Conservation (phyloP, 1,139 yeast genomes). For the Candida sp. region DNA sequence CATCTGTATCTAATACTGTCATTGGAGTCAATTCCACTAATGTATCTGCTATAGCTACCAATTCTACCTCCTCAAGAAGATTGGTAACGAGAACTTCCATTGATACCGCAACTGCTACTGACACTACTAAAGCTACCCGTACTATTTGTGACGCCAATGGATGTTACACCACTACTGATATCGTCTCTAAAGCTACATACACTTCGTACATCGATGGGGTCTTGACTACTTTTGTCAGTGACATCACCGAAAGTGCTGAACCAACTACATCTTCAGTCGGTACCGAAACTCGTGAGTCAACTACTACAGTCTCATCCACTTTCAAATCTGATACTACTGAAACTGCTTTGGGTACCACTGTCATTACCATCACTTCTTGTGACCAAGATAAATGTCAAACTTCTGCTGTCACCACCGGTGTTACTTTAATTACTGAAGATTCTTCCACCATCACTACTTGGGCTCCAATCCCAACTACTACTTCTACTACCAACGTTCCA, state of each 20-base stretch:
- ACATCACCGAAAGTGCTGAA: conserved; percentile 2
- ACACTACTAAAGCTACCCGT: conserved; percentile 21
- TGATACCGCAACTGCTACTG: conserved; percentile 25
- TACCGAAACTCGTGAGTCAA: neutral
- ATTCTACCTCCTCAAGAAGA: conserved; percentile 11
- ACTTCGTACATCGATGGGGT: conserved; percentile 40
- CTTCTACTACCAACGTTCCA: conserved; percentile 21
- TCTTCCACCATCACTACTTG: conserved; percentile 22
- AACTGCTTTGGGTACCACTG: conserved; percentile 8
- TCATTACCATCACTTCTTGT: conserved; percentile 9
- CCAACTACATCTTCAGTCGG: neutral
- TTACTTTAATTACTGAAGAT: conserved; percentile 7
- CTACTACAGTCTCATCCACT: neutral
- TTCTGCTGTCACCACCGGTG: conserved; percentile 10
- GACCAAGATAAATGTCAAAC: conserved; percentile 8
- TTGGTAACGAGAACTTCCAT: conserved; percentile 21
- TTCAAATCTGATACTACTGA: conserved; percentile 3
- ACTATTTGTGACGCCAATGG: conserved; percentile 33
- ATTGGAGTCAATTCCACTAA: conserved; percentile 1
- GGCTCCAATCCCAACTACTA: conserved; percentile 6
- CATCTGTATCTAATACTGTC: neutral
- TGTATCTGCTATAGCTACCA: too few species aligned
- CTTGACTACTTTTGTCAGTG: conserved; percentile 27
- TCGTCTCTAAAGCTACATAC: conserved; percentile 31
- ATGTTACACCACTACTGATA: conserved; percentile 36